Evolutionary conservation across 495 filamentous ascomycete genomes (phyloP).

Genomic region (Xylaria nigripes): DNA sequence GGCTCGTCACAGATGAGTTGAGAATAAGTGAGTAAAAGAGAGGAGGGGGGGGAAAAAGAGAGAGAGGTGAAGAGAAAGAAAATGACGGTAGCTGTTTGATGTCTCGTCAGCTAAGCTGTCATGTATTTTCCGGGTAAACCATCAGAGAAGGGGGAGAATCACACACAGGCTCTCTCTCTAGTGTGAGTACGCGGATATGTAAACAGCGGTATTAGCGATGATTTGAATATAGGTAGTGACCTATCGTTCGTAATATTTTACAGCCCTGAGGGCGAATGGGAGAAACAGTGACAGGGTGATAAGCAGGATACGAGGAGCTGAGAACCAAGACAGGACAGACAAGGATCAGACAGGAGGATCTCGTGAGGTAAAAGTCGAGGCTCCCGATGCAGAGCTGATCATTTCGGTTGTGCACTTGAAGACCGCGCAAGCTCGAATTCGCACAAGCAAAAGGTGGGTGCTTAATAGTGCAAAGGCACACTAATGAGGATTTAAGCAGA

Average conservation of each 20-base stretch:
- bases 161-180: neutral
- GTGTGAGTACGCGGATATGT: neutral
- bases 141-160: neutral
- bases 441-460: neutral
- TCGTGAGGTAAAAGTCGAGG: neutral
- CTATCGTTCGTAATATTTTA: neutral
- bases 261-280: neutral
- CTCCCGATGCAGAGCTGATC: neutral
- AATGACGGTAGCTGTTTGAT: neutral
- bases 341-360: neutral
- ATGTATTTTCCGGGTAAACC: neutral
- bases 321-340: neutral
- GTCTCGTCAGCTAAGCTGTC: neutral
- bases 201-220: neutral
- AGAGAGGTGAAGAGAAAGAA: slow-evolving; percentile 1
- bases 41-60: neutral
- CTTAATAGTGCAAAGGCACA: neutral
- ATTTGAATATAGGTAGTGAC: neutral
- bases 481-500: neutral
- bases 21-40: neutral
- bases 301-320: neutral
- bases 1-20: neutral
- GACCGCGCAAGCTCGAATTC: neutral
- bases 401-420: neutral
- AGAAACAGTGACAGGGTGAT: neutral